phyloP scores from a whole-genome alignment of 495 filamentous ascomycete species.

The Penicillium nucicola region DNA sequence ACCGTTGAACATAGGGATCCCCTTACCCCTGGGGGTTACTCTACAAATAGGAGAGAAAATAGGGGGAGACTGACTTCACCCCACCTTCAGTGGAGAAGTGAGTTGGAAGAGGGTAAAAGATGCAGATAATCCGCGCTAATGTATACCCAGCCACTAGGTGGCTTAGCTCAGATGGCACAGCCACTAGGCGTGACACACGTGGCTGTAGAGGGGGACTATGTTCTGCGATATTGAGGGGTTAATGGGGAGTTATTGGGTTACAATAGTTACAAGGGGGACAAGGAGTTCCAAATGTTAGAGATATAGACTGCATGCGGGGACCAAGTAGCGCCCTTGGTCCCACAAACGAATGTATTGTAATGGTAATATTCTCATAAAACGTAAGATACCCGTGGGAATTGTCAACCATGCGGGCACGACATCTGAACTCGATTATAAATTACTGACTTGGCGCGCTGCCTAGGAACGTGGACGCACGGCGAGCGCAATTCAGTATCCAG shows the following conservation, averaged over 20 bases:
- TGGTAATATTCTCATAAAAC: too few relatives aligned
- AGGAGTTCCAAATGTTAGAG: not conserved
- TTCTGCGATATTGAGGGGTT: not conserved
- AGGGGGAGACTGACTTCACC: not conserved
- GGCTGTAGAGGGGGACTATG: constrained; percentile 5
- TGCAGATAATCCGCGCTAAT: not conserved
- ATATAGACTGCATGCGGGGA: not conserved
- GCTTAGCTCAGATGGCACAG: constrained; percentile 19
- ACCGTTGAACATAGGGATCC: not conserved
- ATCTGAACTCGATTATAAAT: too few relatives aligned
- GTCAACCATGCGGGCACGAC: too few relatives aligned
- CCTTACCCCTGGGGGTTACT: not conserved
- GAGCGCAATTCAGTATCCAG: too few relatives aligned
- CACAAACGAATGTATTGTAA: too few relatives aligned
- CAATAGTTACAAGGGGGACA: too few relatives aligned
- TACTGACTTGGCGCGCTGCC: too few relatives aligned
- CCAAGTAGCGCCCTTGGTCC: too few relatives aligned
- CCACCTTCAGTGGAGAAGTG: constrained; percentile 2
- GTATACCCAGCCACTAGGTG: constrained; percentile 21
- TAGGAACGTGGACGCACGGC: too few relatives aligned
- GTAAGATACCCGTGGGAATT: too few relatives aligned
- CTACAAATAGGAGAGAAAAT: not conserved
- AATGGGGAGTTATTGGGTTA: too few relatives aligned
- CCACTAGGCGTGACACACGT: constrained; percentile 27
- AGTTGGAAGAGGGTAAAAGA: not conserved